phyloP scores from a whole-genome alignment of 75 land plant genomes.

The Ceratopteris richardii region DNA sequence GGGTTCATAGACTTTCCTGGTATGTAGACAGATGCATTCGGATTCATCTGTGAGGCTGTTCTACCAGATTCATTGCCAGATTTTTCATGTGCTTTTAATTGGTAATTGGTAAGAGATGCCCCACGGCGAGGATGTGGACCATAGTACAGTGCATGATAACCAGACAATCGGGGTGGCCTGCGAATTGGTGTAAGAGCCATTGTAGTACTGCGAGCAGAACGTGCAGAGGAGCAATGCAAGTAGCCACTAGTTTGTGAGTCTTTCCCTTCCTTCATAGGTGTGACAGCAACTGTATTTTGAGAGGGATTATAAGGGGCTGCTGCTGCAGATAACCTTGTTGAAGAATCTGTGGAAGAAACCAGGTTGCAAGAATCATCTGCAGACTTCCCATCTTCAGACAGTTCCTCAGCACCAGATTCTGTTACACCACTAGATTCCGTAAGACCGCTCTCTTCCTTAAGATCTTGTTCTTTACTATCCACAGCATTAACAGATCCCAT shows the following conservation, averaged over 20 bases:
- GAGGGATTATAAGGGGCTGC: constrained; percentile 68
- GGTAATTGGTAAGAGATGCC: constrained; percentile 26
- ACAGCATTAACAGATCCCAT: too few species aligned
- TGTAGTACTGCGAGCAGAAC: constrained; percentile 18
- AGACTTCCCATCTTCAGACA: too few species aligned
- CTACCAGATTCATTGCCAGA: not conserved
- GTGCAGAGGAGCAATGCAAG: constrained; percentile 35
- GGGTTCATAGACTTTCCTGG: constrained; percentile 33
- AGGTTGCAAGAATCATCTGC: too few species aligned
- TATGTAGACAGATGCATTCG: constrained; percentile 27
- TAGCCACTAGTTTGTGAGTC: constrained; percentile 34
- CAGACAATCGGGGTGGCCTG: constrained; percentile 31
- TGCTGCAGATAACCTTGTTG: constrained; percentile 56
- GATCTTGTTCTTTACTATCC: too few species aligned
- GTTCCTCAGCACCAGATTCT: too few species aligned
- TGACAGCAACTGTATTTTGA: constrained; percentile 22
- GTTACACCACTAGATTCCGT: too few species aligned
- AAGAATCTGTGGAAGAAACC: not conserved
- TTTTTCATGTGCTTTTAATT: constrained; percentile 30
- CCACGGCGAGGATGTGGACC: constrained; percentile 16
- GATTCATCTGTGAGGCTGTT: constrained; percentile 23
- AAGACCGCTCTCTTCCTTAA: too few species aligned
- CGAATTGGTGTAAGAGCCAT: constrained; percentile 16
- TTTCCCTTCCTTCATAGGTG: constrained; percentile 53
- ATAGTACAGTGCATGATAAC: constrained; percentile 34